Base-by-base conservation (phyloP, 805 yeast species). In the Sugiyamaella qingdaonensis region DNA sequence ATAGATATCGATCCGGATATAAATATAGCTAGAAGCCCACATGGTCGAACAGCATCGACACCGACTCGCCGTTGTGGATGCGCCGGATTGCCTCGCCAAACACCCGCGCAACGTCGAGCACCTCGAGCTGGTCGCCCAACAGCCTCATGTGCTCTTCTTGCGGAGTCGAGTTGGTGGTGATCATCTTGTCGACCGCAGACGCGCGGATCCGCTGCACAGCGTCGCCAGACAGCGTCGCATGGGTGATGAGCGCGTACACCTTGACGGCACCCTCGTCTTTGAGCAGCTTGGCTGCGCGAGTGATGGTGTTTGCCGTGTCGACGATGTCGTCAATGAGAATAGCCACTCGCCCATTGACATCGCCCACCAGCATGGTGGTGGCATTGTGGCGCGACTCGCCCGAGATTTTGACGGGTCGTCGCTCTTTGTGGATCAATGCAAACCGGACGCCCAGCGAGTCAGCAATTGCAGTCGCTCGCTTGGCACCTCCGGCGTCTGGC, bases 401-500 rank as follows among this genome's bases (percentile, higher is more conserved):
- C 4, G 54, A 43, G 14, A 55, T 13, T 32, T 43, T 51, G 18
- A 50, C 55, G 13, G 56, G 76, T 58, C 95, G 76, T 66, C 96
- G 77, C 67, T 94, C 99, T 70, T 94, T 94, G 71, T 94, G 98
- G 58, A 94, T 90, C 69, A 94, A 75, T 0, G 99, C 99, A 73
- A 94, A 91, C 24, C 90, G 80, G 74, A 94, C 79, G 16, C 88
- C 90, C 54, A 94, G 72, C 1, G 86, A 80, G 71, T 94, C 99
- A 1, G 99, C 99, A 56, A 94, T 79, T 1, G 92, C 85, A 1
- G 96, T 88, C 32, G 99, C 97, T 59, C 99, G 76, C 69, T 94
- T 94, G 48, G 99, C 99, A 57, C 99, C 99, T 65, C 99, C 99
- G 19, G 97, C 94, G 71, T 94, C 99, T 0, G 99, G 99, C 1